Percentiles rank a stretch among this genome's conserved stretches.
Conservation (phyloP, 2,329 filamentous ascomycete genomes). For the Alternaria rosae region DNA sequence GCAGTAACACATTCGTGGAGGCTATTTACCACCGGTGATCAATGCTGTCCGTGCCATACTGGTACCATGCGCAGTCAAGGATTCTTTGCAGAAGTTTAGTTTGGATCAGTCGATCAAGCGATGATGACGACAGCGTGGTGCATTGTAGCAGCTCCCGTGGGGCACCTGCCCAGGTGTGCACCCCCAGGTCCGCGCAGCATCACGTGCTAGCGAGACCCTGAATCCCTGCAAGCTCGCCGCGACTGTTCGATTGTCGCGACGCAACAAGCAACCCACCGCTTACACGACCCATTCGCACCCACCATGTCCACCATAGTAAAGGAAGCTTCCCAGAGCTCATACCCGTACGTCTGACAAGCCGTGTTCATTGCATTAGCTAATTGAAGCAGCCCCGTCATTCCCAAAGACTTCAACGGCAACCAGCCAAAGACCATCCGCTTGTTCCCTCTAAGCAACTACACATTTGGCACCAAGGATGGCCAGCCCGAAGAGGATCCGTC, state of each 20-base stretch:
- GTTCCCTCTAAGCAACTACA: slow-evolving; percentile 97
- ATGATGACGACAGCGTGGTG: background rate
- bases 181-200: background rate
- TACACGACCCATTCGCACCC: slow-evolving; percentile 8
- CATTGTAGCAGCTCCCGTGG: background rate
- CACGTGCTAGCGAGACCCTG: slow-evolving; percentile 15
- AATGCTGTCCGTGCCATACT: slow-evolving; percentile 65
- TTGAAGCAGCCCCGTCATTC: slow-evolving; percentile 70
- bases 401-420: slow-evolving; percentile 84
- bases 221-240: slow-evolving; percentile 17
- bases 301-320: slow-evolving; percentile 86
- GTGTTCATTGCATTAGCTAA: background rate
- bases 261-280: slow-evolving; percentile 9
- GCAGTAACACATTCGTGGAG: slow-evolving; percentile 5
- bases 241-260: slow-evolving; percentile 22
- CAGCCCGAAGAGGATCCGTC: slow-evolving; percentile 98
- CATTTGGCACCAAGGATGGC: slow-evolving; percentile 97
- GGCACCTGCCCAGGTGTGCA: too few relatives aligned
- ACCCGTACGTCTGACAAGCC: slow-evolving; percentile 59
- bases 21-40: slow-evolving; percentile 71
- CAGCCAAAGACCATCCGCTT: slow-evolving; percentile 90
- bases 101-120: background rate
- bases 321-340: slow-evolving; percentile 76
- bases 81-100: background rate
- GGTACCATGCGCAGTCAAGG: background rate